Evolutionary conservation across 768 basidiomycete species (phyloP).

Genomic region (Hygrophorus russula): DNA sequence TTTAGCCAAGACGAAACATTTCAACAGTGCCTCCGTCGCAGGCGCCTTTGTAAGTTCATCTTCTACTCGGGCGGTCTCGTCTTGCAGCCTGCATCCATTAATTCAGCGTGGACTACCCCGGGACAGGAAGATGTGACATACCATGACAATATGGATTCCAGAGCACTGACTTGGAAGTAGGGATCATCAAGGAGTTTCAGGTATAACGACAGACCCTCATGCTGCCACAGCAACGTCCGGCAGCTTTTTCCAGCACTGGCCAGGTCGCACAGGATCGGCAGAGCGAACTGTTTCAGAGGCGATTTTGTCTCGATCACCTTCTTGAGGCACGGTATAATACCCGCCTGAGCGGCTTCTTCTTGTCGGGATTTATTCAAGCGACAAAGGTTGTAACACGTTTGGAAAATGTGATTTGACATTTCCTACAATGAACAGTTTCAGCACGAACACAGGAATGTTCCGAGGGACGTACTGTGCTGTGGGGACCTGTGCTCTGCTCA

Average conservation of each 20-base stretch:
- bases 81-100: slow-evolving; percentile 60
- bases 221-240: slow-evolving; percentile 83
- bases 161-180: slow-evolving; percentile 85
- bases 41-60: slow-evolving; percentile 66
- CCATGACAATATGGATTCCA: slow-evolving; percentile 90
- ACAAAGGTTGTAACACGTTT: slow-evolving; percentile 94
- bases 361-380: slow-evolving; percentile 89
- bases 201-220: slow-evolving; percentile 81
- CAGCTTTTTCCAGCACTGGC: slow-evolving; percentile 93
- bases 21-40: slow-evolving; percentile 57
- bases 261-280: slow-evolving; percentile 94
- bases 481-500: slow-evolving; percentile 65
- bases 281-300: slow-evolving; percentile 91
- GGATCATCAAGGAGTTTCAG: slow-evolving; percentile 69
- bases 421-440: slow-evolving; percentile 40
- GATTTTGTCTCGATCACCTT: slow-evolving; percentile 82
- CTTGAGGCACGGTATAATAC: slow-evolving; percentile 86
- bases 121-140: slow-evolving; percentile 20
- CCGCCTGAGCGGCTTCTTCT: slow-evolving; percentile 94
- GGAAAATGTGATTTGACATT: slow-evolving; percentile 95
- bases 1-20: slow-evolving; percentile 76
- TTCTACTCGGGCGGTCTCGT: slow-evolving; percentile 90
- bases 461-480: slow-evolving; percentile 56
- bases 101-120: background rate
- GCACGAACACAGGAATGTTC: background rate